Percentiles rank a stretch among this genome's conserved stretches.
Conservation (phyloP, 805 yeast genomes). For the Monosporozyma servazzii region DNA sequence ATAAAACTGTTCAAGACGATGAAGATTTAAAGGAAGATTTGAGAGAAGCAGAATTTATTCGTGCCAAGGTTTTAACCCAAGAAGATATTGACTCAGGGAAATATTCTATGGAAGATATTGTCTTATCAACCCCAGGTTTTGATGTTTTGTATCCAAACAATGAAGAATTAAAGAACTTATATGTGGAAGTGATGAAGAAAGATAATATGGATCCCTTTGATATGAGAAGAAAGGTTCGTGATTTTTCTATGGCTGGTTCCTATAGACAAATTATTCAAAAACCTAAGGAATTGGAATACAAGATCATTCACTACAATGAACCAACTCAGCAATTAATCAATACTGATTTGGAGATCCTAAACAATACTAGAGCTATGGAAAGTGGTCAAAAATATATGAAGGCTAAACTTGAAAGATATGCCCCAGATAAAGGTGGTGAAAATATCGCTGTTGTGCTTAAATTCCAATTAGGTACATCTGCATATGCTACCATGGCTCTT, state of each 20-base stretch:
- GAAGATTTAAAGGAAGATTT: constrained; percentile 66
- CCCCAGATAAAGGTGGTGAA: constrained; percentile 34
- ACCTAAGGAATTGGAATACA: constrained; percentile 56
- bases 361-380: constrained; percentile 28
- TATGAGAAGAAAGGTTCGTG: constrained; percentile 79
- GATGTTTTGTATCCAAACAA: constrained; percentile 82
- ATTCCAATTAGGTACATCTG: constrained; percentile 72
- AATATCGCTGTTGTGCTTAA: constrained; percentile 65
- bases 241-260: constrained; percentile 86
- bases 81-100: constrained; percentile 55
- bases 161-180: constrained; percentile 46
- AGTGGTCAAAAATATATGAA: constrained; percentile 26
- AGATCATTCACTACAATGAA: constrained; percentile 49
- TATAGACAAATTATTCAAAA: constrained; percentile 66
- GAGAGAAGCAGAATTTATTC: constrained; percentile 43
- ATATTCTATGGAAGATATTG: constrained; percentile 70
- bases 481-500: constrained; percentile 96
- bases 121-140: constrained; percentile 94
- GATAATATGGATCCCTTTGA: constrained; percentile 78
- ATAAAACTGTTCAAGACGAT: constrained; percentile 18
- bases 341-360: constrained; percentile 63
- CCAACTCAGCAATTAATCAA: constrained; percentile 63
- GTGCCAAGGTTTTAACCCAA: constrained; percentile 67
- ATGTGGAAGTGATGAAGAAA: constrained; percentile 61
- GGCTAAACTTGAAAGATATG: constrained; percentile 26